phyloP scores from a whole-genome alignment of 495 filamentous ascomycete genomes.

The Venustampulla echinocandica region DNA sequence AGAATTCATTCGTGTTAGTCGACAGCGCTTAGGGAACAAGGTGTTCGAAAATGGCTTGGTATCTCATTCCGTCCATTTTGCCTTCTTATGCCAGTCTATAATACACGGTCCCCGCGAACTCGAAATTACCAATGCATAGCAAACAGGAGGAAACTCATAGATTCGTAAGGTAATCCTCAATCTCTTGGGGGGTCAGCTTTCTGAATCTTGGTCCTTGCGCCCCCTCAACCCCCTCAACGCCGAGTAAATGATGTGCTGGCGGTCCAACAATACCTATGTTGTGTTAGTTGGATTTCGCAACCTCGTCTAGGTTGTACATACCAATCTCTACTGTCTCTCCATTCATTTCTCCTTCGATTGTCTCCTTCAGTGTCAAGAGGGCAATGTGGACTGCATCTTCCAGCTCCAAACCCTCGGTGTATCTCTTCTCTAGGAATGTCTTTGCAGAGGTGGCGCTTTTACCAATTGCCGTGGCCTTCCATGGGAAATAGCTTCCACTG shows the following conservation, averaged over 20 bases:
- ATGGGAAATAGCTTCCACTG: constrained; percentile 93
- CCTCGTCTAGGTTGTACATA: constrained; percentile 31
- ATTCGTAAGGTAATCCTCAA: constrained; percentile 98
- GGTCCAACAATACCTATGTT: constrained; percentile 80
- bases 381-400: constrained; percentile 99
- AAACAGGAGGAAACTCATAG: constrained; percentile 46
- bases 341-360: constrained; percentile 98
- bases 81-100: constrained; percentile 21
- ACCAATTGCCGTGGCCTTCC: constrained; percentile 98
- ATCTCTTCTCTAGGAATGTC: constrained; percentile 97
- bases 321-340: constrained; percentile 98
- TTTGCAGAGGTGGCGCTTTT: constrained; percentile 98
- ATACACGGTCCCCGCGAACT: constrained; percentile 19
- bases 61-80: constrained; percentile 18
- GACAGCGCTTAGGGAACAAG: constrained; percentile 9
- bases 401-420: constrained; percentile 91
- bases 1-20: constrained; percentile 37
- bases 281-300: constrained; percentile 27
- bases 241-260: constrained; percentile 84
- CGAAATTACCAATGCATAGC: constrained; percentile 18
- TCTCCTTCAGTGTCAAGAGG: constrained; percentile 94
- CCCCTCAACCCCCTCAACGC: constrained; percentile 85
- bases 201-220: constrained; percentile 87
- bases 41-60: too few relatives aligned
- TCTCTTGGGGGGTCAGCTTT: constrained; percentile 93